Base-by-base conservation (phyloP, 257 asterid genomes). In the Jasminum sambac region DNA sequence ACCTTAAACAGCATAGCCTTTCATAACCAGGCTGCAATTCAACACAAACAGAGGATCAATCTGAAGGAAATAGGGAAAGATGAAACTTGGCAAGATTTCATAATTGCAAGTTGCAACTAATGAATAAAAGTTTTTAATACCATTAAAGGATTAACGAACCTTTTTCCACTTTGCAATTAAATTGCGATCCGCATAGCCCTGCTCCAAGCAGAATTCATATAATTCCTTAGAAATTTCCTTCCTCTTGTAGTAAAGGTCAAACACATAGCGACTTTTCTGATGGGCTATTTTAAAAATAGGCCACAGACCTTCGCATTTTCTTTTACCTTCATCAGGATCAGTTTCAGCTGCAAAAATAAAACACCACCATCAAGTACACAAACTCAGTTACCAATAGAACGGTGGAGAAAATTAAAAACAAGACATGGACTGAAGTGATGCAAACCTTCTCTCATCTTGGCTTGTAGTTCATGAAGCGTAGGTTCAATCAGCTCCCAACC, bases 401-500 rank as follows among this genome's bases (percentile, higher is more conserved):
- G 10, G 38, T 5, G 6, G 19, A 40, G 5, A 42, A 16, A 52
- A 5, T 34, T 14, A 14, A 57, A 21, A 55, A 42, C 19, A 17
- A 57, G 16, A 48, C 26, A 48, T 38, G 43, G n/a, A 55, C 43
- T n/a, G 38, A 73, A 68, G 23, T 12, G 67, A 65, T 50, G 0
- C 8, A 58, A 62, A 90, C 97, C 96, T 88, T 92, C 98, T 78
- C 98, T 88, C 98, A 92, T 92, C 78, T 88, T 90, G 14, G 91
- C 96, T 80, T 90, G 96, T 8, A 92, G 83, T 63, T 92, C 98
- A 70, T 60, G 82, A 21, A 92, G 90, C 19, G 96, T 92, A 26
- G 98, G 98, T 72, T 92, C 98, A 73, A 92, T 90, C 81, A 92
- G 75, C 75, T 92, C 96, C 98, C 98, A 92, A 13, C 98, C 98